A percentile compares a stretch with the other conserved stretches of the same genome.
These are phyloP conservation scores for Aquilaria sinensis DNA, from an alignment of 345 rosid species.

Conservation along the genomic window DNA sequence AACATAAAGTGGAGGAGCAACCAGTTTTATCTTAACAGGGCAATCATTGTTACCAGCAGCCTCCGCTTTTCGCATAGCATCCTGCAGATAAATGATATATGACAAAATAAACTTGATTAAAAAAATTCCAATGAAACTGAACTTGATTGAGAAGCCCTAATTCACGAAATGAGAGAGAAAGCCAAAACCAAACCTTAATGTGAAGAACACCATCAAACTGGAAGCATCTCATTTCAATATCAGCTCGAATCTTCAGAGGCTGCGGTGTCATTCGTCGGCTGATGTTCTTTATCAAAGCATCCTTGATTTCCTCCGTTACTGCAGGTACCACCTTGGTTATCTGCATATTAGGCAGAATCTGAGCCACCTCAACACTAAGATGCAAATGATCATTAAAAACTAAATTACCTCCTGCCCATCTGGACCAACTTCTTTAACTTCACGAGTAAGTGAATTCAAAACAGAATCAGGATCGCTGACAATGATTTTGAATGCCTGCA, in stretches of 20 bases:
- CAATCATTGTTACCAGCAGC: conserved; percentile 87
- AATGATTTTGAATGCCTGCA: conserved; percentile 87
- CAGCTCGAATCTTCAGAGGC: conserved; percentile 92
- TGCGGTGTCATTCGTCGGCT: conserved; percentile 98
- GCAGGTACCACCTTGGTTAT: conserved; percentile 77
- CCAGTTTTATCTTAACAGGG: conserved; percentile 93
- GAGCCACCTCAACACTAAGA: conserved; percentile 6
- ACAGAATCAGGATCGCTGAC: conserved; percentile 91
- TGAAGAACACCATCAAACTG: conserved; percentile 97
- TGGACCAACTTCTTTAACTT: conserved; percentile 78
- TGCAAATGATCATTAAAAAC: not conserved
- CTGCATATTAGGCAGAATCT: conserved; percentile 26
- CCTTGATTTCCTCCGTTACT: conserved; percentile 84
- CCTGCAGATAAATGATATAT: conserved; percentile 41
- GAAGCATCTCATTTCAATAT: conserved; percentile 95
- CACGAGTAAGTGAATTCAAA: conserved; percentile 68
- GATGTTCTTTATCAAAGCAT: conserved; percentile 73
- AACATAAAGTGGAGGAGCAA: conserved; percentile 96
- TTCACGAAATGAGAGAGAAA: not conserved
- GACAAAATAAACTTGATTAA: not conserved
- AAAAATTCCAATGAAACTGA: not conserved
- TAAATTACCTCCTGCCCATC: conserved; percentile 82
- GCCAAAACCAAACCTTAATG: conserved; percentile 56
- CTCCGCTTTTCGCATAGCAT: conserved; percentile 93
- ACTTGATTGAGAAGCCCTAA: not conserved